Percentiles rank a stretch among this genome's conserved stretches.
These are phyloP conservation scores for Gremmenia infestans DNA, from an alignment of 2,329 filamentous ascomycete species.

Conservation along the genomic window DNA sequence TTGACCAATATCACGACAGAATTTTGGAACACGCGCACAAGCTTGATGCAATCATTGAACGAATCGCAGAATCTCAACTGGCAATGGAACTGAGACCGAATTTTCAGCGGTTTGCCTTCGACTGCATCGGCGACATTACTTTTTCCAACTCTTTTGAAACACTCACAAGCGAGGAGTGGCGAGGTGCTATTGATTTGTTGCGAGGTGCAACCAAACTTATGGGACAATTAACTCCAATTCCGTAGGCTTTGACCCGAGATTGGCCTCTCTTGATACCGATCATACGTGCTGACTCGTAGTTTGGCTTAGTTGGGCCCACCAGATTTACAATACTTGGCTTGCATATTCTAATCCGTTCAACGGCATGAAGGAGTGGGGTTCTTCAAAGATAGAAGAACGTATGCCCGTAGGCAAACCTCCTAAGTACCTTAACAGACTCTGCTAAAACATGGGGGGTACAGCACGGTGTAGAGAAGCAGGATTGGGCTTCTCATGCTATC, in stretches of 20 bases:
- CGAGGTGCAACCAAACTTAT: background rate
- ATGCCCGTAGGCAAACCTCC: background rate
- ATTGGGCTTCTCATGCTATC: background rate
- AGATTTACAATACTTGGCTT: background rate
- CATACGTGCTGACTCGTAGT: background rate
- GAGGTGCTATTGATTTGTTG: background rate
- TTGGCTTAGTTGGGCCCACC: background rate
- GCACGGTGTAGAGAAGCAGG: background rate
- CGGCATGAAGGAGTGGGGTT: background rate
- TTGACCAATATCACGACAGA: background rate
- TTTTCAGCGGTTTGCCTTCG: background rate
- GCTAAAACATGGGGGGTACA: background rate
- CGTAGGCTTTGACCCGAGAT: background rate
- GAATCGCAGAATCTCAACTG: background rate
- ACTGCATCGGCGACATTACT: background rate
- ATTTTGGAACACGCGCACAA: background rate
- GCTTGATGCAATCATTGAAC: background rate
- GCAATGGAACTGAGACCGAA: background rate
- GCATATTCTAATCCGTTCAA: background rate
- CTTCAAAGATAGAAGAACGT: background rate
- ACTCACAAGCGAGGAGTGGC: background rate
- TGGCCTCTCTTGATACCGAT: background rate
- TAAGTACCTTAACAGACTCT: background rate
- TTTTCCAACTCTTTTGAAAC: background rate
- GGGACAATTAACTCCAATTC: background rate